Base-by-base conservation (phyloP, 2,329 filamentous ascomycete species). In the Phyllosticta citribraziliensis region DNA sequence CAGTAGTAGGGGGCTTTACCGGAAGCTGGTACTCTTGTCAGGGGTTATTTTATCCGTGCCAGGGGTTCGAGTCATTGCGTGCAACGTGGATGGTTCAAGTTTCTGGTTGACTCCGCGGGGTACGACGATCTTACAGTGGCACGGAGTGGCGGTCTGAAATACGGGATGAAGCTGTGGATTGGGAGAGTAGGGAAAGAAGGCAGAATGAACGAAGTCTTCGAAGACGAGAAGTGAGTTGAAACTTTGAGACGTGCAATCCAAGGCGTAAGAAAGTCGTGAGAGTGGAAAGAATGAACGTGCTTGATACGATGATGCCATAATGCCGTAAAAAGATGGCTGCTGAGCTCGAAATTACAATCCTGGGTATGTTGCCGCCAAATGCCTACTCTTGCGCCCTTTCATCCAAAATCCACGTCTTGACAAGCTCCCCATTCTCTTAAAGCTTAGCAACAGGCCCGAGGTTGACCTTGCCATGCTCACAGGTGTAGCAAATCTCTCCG, bases 401-500 rank as follows among this genome's bases (percentile, higher is more conserved):
- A 47, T 47, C 40, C 40, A n/a, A 47, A 47, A n/a, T 19, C n/a
- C 24, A 25, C 17, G 20, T 20, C 54, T 11, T 22, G 27, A n/a
- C 20, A 33, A 11, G n/a, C 9, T 56, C 27, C 54, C 6, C 51
- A 20, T 19, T 53, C 53, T 56, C 35, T 60, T 25, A 61, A 17
- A 61, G 59, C 56, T 58, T 62, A 4, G 60, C 22, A 5, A 27
- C 30, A 35, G 57, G 57, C 12, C 60, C 60, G 10, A 53, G 54
- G 50, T 62, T 62, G 22, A 62, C 73, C 63, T 75, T 75, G 8
- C 67, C 68, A 64, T 75, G 74, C 65, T 75, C 73, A 62, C 74
- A 75, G 1, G 68, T 72, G 66, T 74, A 75, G 60, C 67, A 71
- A 5, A 74, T 65, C 63, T 74, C 74, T 9, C 73, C 73, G 11